Percentiles rank a stretch among this genome's conserved stretches.
These are phyloP conservation scores for Prunus mira DNA, from an alignment of 306 rosid species.

Conservation along the genomic window DNA sequence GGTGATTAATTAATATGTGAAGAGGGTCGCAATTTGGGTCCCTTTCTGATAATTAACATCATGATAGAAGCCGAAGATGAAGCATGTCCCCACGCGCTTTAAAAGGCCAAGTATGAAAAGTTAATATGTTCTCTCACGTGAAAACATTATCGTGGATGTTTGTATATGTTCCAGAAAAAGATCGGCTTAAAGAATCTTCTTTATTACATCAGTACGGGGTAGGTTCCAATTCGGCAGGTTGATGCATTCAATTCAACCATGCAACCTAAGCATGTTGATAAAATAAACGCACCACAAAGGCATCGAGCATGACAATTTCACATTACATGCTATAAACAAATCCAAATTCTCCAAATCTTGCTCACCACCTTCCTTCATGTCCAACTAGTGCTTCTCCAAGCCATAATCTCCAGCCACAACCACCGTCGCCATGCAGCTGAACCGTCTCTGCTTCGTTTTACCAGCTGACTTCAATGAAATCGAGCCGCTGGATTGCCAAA, in stretches of 20 bases:
- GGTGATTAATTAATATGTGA: not conserved
- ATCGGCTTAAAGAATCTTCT: not conserved
- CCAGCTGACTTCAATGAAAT: constrained; percentile 58
- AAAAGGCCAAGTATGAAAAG: not conserved
- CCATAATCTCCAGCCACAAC: not conserved
- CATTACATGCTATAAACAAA: constrained; percentile 5
- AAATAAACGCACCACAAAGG: constrained; percentile 3
- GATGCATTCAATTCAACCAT: constrained; percentile 42
- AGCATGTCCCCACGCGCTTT: constrained; percentile 1
- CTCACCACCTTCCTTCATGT: constrained; percentile 24
- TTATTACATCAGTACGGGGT: constrained; percentile 20
- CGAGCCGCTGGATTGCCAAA: constrained; percentile 23
- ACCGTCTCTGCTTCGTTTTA: constrained; percentile 50
- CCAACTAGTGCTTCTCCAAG: constrained; percentile 4
- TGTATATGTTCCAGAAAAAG: not conserved
- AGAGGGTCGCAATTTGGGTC: no score
- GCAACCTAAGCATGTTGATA: constrained; percentile 54
- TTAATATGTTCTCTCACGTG: not conserved
- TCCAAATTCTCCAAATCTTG: constrained; percentile 5
- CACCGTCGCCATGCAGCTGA: constrained; percentile 41
- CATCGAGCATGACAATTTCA: not conserved
- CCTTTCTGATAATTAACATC: no score
- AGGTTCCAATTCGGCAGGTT: constrained; percentile 44
- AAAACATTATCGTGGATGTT: not conserved
- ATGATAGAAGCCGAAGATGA: not conserved